Evolutionary conservation across 1,284 basidiomycete species (phyloP), one percentile per base, ranked within the genome.

Genomic region (Macrocystidia cucumis): DNA sequence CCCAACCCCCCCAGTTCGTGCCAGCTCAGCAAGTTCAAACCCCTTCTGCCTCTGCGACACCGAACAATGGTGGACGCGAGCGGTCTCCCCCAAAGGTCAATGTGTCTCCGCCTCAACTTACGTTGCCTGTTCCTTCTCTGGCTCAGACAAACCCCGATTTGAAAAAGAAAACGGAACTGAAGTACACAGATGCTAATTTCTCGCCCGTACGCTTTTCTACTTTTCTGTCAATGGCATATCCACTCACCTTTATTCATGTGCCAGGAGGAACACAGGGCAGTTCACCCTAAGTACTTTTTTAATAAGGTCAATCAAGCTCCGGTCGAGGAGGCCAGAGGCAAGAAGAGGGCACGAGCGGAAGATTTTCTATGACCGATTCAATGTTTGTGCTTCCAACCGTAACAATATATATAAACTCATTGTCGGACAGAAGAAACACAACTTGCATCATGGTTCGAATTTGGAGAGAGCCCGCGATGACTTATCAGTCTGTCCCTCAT

Each of bases 201-300:
- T 79, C 74, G 42, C 76, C 80, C 7, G 83, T 85, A 44, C 37
- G 78, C 68, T 19, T 37, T 22, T 14, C 6, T 20, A 29, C 14
- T 16, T 33, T 9, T 5, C 19, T 35, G 9, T 14, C 26, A 16
- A 26, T 14, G 6, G 11, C 20, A 19, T 9, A 14, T 17, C 31
- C 9, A 25, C 26, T 35, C 6, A 33, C 13, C 20, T 35, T 38
- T 20, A 17, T 16, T 32, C 37, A 14, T 38, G 22, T 41, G 24
- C 9, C 17, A 90, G 84, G 84, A 88, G 47, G 91, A 93, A 59
- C 79, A 78, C 48, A 78, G 91, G 41, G 82, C 89, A 1, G 72
- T 74, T 47, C 65, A 81, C 45, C 55, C 71, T n/a, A 78, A 73
- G 54, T 93, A 92, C 62, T 76, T 76, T 46, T 72, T 74, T 54